These are phyloP conservation scores for Boletus edulis DNA, from an alignment of 768 basidiomycete species.

Conservation along the genomic window DNA sequence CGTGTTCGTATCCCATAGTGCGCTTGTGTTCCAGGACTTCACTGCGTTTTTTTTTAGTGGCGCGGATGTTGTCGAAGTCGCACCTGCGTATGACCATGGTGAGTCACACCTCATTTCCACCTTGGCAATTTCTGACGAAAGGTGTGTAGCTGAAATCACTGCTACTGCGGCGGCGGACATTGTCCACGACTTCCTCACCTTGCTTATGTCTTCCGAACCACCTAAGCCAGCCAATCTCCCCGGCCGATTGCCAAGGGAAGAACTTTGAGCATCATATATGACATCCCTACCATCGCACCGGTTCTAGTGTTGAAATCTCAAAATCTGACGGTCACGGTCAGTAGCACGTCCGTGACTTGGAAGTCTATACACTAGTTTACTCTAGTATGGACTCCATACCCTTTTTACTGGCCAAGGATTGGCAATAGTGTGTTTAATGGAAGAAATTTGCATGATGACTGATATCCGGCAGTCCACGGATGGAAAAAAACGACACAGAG, in stretches of 20 bases:
- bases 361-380: not conserved
- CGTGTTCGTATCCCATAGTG: constrained; percentile 43
- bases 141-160: constrained; percentile 36
- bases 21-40: not conserved
- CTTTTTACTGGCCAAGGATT: too few relatives aligned
- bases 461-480: not conserved
- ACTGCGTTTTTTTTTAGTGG: constrained; percentile 11
- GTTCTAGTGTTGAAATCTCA: not conserved
- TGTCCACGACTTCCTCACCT: constrained; percentile 44
- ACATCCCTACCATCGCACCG: not conserved
- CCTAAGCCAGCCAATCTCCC: constrained; percentile 18
- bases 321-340: not conserved
- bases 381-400: not conserved
- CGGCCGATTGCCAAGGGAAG: constrained; percentile 16
- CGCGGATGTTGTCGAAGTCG: constrained; percentile 25
- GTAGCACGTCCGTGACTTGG: not conserved
- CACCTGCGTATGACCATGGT: constrained; percentile 29
- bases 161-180: constrained; percentile 43
- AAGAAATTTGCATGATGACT: not conserved
- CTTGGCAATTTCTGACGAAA: constrained; percentile 4
- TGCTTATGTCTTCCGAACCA: constrained; percentile 32
- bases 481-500: constrained; percentile 18
- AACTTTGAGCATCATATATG: constrained; percentile 10
- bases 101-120: not conserved
- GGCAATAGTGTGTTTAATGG: too few relatives aligned